phyloP scores from a whole-genome alignment of 1,284 basidiomycete species.

The Peniophora sp. region DNA sequence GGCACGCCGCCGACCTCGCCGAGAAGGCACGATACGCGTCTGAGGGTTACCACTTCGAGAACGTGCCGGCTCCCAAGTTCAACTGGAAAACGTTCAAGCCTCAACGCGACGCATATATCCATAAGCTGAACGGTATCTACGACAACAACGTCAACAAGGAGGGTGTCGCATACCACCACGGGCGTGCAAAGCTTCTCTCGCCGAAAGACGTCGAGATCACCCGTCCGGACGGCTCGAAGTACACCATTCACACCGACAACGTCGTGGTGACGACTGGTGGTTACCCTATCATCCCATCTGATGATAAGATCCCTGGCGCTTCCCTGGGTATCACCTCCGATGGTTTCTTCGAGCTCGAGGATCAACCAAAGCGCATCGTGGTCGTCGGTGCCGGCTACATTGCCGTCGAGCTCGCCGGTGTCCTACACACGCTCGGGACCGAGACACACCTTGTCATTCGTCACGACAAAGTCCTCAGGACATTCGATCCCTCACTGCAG shows the following conservation, averaged over 20 bases:
- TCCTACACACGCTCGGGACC: constrained; percentile 79
- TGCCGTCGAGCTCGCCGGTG: constrained; percentile 88
- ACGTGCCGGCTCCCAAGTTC: constrained; percentile 55
- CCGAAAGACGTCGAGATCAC: constrained; percentile 63
- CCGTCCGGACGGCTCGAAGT: constrained; percentile 51
- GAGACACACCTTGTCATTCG: constrained; percentile 93
- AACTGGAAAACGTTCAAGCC: constrained; percentile 89
- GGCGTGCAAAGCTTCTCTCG: constrained; percentile 70
- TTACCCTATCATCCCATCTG: constrained; percentile 72
- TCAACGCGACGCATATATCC: constrained; percentile 94
- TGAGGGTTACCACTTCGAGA: constrained; percentile 72
- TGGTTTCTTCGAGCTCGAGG: constrained; percentile 90
- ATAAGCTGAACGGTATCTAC: constrained; percentile 88
- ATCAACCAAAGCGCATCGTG: constrained; percentile 89
- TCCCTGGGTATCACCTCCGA: constrained; percentile 89
- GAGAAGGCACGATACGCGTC: constrained; percentile 71
- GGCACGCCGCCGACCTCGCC: constrained; percentile 93
- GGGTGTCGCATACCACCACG: constrained; percentile 83
- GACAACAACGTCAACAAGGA: constrained; percentile 85
- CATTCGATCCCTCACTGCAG: constrained; percentile 86
- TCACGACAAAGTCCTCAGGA: constrained; percentile 82
- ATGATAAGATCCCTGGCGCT: constrained; percentile 83
- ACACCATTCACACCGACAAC: constrained; percentile 66
- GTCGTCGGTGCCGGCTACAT: constrained; percentile 98
- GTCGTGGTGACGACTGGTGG: constrained; percentile 88